These are phyloP conservation scores for Diaporthe aspalathi DNA, from an alignment of 2,329 filamentous ascomycete species.

Conservation along the genomic window DNA sequence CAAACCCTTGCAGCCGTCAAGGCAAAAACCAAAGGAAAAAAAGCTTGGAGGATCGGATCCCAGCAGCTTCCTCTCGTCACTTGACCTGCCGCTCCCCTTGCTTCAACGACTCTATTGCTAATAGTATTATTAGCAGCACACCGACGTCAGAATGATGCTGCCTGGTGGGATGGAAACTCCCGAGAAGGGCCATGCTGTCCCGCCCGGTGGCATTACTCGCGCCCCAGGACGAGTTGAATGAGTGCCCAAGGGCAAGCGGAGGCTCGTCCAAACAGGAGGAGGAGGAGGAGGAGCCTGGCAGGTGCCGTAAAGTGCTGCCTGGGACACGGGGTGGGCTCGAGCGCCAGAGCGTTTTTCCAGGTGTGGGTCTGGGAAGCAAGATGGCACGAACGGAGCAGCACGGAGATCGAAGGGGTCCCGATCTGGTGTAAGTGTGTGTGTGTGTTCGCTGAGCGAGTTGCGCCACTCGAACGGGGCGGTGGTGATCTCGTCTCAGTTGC, in stretches of 20 bases:
- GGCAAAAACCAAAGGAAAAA: too few relatives aligned
- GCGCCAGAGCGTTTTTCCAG: neutral
- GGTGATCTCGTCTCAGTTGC: constrained; percentile 25
- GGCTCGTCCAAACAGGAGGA: too few relatives aligned
- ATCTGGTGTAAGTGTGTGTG: constrained; percentile 3
- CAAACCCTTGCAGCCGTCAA: neutral
- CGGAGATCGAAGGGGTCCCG: neutral
- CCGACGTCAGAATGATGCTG: neutral
- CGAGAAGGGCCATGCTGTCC: neutral
- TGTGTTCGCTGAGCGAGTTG: neutral
- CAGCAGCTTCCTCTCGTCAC: constrained; percentile 22
- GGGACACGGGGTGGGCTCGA: constrained; percentile 4
- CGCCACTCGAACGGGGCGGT: constrained; percentile 7
- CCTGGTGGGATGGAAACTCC: neutral
- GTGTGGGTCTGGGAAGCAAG: neutral
- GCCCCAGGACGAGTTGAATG: neutral
- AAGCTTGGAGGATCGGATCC: neutral
- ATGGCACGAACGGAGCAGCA: too few relatives aligned
- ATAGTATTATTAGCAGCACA: neutral
- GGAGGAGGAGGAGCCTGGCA: neutral
- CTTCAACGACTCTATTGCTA: neutral
- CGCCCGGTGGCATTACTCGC: constrained; percentile 11
- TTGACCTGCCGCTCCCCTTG: neutral
- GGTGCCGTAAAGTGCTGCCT: constrained; percentile 19
- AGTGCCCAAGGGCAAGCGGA: neutral